Base-by-base conservation (phyloP, 192 early-diverging fungal genomes). In the Entomortierella chlamydospora region DNA sequence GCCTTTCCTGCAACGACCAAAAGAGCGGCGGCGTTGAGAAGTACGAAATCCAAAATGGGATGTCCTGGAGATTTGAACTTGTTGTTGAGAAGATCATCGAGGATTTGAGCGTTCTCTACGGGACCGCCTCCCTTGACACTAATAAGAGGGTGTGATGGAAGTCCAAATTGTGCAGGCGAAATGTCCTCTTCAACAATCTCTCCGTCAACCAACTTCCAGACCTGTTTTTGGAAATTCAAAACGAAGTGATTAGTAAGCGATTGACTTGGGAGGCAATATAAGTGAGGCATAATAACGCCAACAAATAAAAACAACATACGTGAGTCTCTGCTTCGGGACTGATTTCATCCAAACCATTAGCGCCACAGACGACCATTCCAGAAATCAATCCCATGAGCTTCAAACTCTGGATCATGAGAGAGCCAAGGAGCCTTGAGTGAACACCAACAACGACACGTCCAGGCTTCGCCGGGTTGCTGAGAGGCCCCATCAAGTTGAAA, bases 401-500 rank as follows among this genome's bases (percentile, higher is more conserved):
- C 64, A 99, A 85, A 9, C 95, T 91, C 73, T 96, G 86, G 17
- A 93, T 94, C 88, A 98, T 93, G 12, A 97, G 73, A 0, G 68
- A 84, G 1, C 96, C 98, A 10, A 99, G 65, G 8, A 78, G 26
- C 49, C 89, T 87, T 0, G 95, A 92, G 77, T 94, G 90, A n/a
- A 99, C 96, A 29, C 98, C 98, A 4, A 98, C 91, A 2, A 99
- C 90, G 23, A 93, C 87, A 33, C 93, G 86, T n/a, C 79, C 80
- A 1, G 98, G 96, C 41, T 77, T 77, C 0, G 95, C 93, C 13
- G 98, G 98, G 68, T 97, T 98, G 49, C 86, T 94, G 70, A 99
- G 78, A 7, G 97, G 97, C 0, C 97, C 97, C 18, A 98, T 84
- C 43, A 98, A 66, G 66, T 99, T 99, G 85, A 99, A 97, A 28